Evolutionary conservation across 371 early-diverging fungal genomes (phyloP).

Genomic region (Smittium culicis): DNA sequence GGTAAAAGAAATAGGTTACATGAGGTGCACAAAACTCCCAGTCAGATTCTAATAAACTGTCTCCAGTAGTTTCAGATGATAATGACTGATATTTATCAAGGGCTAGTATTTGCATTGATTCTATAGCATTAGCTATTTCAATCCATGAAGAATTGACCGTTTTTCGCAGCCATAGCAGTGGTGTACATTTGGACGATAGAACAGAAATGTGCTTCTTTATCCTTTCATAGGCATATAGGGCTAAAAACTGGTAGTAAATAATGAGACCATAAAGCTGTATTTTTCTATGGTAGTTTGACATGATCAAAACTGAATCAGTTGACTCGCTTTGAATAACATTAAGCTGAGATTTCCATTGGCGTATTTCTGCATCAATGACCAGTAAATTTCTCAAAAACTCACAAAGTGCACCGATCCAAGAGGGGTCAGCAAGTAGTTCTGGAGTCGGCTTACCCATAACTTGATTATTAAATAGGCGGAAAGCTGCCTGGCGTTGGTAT

Average conservation of each 20-base stretch:
- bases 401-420: constrained; percentile 23
- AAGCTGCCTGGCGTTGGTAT: constrained; percentile 29
- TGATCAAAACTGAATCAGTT: constrained; percentile 17
- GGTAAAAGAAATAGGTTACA: constrained; percentile 28
- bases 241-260: constrained; percentile 30
- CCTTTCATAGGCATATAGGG: constrained; percentile 29
- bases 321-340: background rate
- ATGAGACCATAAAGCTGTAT: constrained; percentile 28
- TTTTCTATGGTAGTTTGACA: constrained; percentile 28
- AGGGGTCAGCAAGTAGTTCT: constrained; percentile 23
- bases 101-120: constrained; percentile 19
- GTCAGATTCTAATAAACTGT: constrained; percentile 25
- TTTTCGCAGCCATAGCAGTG: constrained; percentile 30
- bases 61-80: constrained; percentile 20
- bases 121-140: constrained; percentile 26
- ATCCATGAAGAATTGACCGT: constrained; percentile 30
- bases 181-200: constrained; percentile 26
- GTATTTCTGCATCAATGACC: constrained; percentile 32
- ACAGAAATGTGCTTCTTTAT: constrained; percentile 22
- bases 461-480: constrained; percentile 24
- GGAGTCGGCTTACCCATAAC: constrained; percentile 22
- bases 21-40: constrained; percentile 35
- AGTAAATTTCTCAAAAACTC: constrained; percentile 28
- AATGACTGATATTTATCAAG: constrained; percentile 22
- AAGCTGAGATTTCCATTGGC: constrained; percentile 31